Conservation (phyloP, 306 rosid genomes). For the Begonia peltatifolia region DNA sequence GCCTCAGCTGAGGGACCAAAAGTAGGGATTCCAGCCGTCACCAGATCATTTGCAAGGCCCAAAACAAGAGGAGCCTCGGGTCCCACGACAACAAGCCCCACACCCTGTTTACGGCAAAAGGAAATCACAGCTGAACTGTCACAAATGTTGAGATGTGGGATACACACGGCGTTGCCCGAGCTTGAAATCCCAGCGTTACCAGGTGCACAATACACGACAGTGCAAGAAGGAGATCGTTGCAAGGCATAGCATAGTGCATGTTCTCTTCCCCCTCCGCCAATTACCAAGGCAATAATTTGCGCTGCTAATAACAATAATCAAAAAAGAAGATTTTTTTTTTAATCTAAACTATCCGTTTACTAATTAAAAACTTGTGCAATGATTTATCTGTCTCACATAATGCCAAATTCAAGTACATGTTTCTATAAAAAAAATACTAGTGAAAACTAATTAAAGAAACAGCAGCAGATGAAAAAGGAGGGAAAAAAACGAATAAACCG, state of each 20-base stretch:
- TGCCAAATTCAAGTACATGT: too few relatives aligned
- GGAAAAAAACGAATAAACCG: too few relatives aligned
- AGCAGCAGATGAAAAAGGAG: too few relatives aligned
- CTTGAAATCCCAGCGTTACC: conserved; percentile 87
- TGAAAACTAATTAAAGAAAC: too few relatives aligned
- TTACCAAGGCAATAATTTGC: conserved; percentile 48
- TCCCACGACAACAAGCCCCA: conserved; percentile 83
- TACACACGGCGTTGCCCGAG: conserved; percentile 72
- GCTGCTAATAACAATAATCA: conserved; percentile 16
- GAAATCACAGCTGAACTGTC: conserved; percentile 49
- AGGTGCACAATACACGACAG: conserved; percentile 66
- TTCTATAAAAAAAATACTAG: too few relatives aligned
- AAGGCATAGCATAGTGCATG: conserved; percentile 93
- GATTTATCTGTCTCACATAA: too few relatives aligned
- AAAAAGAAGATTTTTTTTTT: too few relatives aligned
- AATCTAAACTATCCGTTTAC: too few relatives aligned
- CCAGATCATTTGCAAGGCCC: conserved; percentile 62
- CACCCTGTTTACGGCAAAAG: conserved; percentile 58
- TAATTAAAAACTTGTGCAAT: too few relatives aligned
- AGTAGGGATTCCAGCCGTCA: conserved; percentile 59
- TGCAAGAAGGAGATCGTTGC: conserved; percentile 71
- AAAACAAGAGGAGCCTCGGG: conserved; percentile 93
- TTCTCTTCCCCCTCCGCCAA: conserved; percentile 97
- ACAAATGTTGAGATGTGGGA: conserved; percentile 45
- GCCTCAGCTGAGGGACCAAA: conserved; percentile 98